A percentile compares a stretch with the other conserved stretches of the same genome.
Conservation (phyloP, 2,329 filamentous ascomycete species). For the Penicillium sp. region DNA sequence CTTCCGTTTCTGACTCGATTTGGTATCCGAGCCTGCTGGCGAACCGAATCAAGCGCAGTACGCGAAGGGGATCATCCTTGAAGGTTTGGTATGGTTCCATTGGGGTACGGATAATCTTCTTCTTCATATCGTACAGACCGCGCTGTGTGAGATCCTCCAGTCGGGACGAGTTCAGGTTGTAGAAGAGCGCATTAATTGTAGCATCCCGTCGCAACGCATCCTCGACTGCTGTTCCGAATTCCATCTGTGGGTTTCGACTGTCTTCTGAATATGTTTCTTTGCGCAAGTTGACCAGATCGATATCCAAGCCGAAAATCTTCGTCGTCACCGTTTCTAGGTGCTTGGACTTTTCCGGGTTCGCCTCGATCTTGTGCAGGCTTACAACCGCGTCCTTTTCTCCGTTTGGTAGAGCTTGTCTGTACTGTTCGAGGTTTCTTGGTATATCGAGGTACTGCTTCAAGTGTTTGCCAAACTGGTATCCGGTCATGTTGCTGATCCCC, state of each 20-base stretch:
- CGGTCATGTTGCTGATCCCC: constrained; percentile 49
- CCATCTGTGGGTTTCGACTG: constrained; percentile 84
- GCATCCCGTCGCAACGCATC: constrained; percentile 87
- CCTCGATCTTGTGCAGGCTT: constrained; percentile 79
- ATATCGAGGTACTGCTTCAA: constrained; percentile 43
- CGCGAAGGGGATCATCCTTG: constrained; percentile 83
- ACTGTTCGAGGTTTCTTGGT: constrained; percentile 39
- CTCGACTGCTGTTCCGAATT: constrained; percentile 87
- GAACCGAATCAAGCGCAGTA: constrained; percentile 83
- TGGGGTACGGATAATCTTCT: constrained; percentile 73
- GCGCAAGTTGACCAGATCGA: constrained; percentile 90
- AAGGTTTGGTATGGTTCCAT: constrained; percentile 87
- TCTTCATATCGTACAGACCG: constrained; percentile 70
- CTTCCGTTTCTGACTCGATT: constrained; percentile 66
- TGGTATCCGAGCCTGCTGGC: constrained; percentile 75
- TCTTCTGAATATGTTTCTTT: constrained; percentile 89
- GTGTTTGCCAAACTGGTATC: constrained; percentile 44
- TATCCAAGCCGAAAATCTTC: constrained; percentile 76
- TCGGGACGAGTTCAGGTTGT: constrained; percentile 73
- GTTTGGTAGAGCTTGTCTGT: constrained; percentile 42
- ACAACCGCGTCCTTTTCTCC: constrained; percentile 61
- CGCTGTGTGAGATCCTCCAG: constrained; percentile 79
- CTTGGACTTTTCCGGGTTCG: constrained; percentile 94
- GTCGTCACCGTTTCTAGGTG: constrained; percentile 89
- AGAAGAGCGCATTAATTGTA: constrained; percentile 93